phyloP scores from a whole-genome alignment of 306 rosid genomes.

The Prunus padus region DNA sequence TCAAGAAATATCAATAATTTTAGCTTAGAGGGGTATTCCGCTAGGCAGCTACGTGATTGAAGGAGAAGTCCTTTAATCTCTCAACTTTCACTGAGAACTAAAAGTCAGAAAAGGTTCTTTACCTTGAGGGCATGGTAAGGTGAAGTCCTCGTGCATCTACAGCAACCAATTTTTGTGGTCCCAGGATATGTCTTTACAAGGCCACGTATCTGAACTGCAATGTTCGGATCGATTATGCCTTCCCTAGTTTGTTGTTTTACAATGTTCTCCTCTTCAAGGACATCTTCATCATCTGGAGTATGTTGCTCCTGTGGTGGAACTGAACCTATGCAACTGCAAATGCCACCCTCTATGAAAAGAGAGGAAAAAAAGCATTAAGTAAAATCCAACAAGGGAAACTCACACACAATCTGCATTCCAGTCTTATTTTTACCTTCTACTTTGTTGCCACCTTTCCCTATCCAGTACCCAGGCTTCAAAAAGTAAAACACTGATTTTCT shows the following conservation, averaged over 20 bases:
- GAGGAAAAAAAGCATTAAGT: conserved; percentile 15
- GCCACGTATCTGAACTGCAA: conserved; percentile 86
- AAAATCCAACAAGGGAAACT: conserved; percentile 18
- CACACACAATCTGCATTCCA: conserved; percentile 10
- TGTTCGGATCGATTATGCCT: conserved; percentile 50
- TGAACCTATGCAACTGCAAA: conserved; percentile 73
- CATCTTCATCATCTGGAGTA: conserved; percentile 86
- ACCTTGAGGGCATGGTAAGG: conserved; percentile 83
- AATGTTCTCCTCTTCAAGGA: conserved; percentile 73
- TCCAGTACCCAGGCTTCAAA: conserved; percentile 75
- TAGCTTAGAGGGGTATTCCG: neutral
- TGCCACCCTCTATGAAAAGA: conserved; percentile 65
- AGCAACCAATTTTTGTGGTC: conserved; percentile 53
- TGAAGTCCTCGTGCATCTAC: conserved; percentile 56
- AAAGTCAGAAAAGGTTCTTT: conserved; percentile 25
- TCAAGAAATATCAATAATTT: conserved; percentile 3
- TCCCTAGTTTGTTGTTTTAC: conserved; percentile 59
- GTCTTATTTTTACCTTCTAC: conserved; percentile 54
- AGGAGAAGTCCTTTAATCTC: neutral
- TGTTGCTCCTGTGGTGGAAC: conserved; percentile 42
- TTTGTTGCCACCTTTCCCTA: conserved; percentile 71
- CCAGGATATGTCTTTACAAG: conserved; percentile 81
- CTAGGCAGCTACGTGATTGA: neutral
- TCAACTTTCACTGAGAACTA: neutral
- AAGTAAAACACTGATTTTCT: conserved; percentile 78